These are phyloP conservation scores for Spinellus fusiger DNA, from an alignment of 192 early-diverging fungal species.

Conservation along the genomic window DNA sequence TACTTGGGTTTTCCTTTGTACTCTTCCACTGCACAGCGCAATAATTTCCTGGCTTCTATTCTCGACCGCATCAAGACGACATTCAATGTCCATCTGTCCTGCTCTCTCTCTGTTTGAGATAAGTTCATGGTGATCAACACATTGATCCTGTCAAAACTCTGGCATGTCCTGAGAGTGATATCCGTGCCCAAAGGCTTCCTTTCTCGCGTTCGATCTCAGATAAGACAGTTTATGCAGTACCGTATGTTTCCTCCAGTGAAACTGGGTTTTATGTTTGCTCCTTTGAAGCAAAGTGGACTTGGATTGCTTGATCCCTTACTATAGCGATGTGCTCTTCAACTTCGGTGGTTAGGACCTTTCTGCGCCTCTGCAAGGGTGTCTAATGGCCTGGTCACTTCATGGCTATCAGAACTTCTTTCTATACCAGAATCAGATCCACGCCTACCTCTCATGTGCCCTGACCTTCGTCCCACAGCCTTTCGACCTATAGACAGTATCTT, in stretches of 20 bases:
- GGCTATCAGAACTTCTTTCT: not conserved
- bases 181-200: not conserved
- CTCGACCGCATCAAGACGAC: not conserved
- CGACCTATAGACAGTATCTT: not conserved
- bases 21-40: conserved; percentile 1
- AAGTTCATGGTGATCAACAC: not conserved
- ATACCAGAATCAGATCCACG: not conserved
- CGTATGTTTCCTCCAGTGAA: conserved; percentile 1
- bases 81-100: not conserved
- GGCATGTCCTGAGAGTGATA: conserved; percentile 10
- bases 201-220: not conserved
- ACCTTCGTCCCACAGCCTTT: not conserved
- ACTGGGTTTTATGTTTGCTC: not conserved
- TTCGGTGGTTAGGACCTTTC: not conserved
- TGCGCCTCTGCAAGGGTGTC: not conserved
- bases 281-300: not conserved
- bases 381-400: not conserved
- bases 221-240: not conserved
- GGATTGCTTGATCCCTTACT: not conserved
- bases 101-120: conserved; percentile 9
- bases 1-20: conserved; percentile 13
- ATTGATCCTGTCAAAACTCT: conserved; percentile 8
- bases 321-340: not conserved
- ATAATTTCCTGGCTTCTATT: not conserved
- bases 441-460: not conserved